These are phyloP conservation scores for Solanum virginianum DNA, from an alignment of 257 asterid species.

Conservation along the genomic window DNA sequence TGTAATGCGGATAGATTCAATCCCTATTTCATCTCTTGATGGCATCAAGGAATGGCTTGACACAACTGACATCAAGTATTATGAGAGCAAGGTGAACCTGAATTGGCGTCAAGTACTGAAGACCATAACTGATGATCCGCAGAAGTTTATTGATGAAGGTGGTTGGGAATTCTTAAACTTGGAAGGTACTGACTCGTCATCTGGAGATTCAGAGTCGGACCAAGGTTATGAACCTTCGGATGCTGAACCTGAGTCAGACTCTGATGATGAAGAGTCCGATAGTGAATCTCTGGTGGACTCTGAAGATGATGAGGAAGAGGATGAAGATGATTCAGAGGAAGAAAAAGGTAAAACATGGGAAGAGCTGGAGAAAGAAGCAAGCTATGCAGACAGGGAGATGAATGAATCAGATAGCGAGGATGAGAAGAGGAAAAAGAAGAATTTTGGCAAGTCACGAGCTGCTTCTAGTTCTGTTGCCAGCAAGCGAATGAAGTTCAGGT, in stretches of 20 bases:
- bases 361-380: constrained; percentile 17
- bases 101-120: constrained; percentile 17
- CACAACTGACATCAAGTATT: constrained; percentile 17
- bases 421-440: constrained; percentile 16
- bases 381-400: constrained; percentile 12
- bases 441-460: constrained; percentile 14
- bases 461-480: constrained; percentile 15
- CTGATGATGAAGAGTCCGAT: constrained; percentile 16
- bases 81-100: constrained; percentile 19
- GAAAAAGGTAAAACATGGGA: constrained; percentile 20
- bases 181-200: constrained; percentile 14
- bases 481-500: constrained; percentile 44
- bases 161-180: constrained; percentile 21
- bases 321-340: constrained; percentile 7
- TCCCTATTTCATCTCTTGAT: constrained; percentile 11
- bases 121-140: constrained; percentile 15
- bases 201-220: constrained; percentile 15
- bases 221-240: constrained; percentile 15
- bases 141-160: constrained; percentile 15
- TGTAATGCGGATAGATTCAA: constrained; percentile 17
- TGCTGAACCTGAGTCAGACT: constrained; percentile 26
- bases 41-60: constrained; percentile 24
- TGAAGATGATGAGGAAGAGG: constrained; percentile 13
- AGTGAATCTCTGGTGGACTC: constrained; percentile 16
- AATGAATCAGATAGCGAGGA: constrained; percentile 21